A percentile compares a stretch with the other conserved stretches of the same genome.
These are phyloP conservation scores for Citrus trifoliata DNA, from an alignment of 345 rosid genomes.

Conservation along the genomic window DNA sequence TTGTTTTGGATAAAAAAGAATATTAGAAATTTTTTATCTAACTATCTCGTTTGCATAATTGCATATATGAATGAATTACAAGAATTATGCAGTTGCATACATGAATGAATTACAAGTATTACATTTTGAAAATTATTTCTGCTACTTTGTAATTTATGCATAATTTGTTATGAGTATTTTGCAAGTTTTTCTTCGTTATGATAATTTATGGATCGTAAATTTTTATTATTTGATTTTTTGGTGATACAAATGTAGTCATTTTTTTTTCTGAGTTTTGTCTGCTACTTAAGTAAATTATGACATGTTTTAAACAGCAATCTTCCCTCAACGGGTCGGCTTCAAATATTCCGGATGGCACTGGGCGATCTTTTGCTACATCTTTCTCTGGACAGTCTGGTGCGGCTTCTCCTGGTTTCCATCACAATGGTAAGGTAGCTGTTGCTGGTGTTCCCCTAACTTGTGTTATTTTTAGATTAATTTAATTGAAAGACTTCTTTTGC, in stretches of 20 bases:
- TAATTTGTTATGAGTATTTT: background rate
- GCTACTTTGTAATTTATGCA: constrained; percentile 2
- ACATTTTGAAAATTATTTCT: background rate
- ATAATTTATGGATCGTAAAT: background rate
- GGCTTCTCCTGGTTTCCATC: constrained; percentile 81
- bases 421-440: constrained; percentile 48
- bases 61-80: background rate
- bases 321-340: constrained; percentile 85
- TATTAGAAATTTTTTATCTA: too few relatives aligned
- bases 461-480: constrained; percentile 11
- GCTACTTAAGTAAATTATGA: background rate
- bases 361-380: constrained; percentile 72
- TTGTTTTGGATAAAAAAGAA: too few relatives aligned
- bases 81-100: background rate
- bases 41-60: background rate
- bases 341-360: constrained; percentile 78
- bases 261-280: background rate
- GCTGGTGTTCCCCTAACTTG: constrained; percentile 6
- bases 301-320: constrained; percentile 54
- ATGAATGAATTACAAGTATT: background rate
- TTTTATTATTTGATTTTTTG: background rate
- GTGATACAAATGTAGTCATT: background rate
- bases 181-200: background rate
- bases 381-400: constrained; percentile 96
- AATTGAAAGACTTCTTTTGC: constrained; percentile 15